Base-by-base conservation (phyloP, 192 early-diverging fungal species). In the Paraglomus occultum region DNA sequence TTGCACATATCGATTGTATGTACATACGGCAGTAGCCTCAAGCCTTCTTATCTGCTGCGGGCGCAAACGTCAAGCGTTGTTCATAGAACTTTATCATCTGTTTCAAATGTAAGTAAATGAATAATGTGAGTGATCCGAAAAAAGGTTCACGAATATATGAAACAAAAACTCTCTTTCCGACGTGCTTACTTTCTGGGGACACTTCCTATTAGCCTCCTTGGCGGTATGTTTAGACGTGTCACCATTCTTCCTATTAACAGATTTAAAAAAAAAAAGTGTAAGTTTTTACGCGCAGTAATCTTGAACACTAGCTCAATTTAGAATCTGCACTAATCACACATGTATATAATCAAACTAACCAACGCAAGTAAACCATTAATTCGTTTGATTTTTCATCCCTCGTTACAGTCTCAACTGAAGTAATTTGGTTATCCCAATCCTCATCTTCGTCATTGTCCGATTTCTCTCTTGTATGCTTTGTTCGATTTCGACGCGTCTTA, bases 1-100 rank as follows among this genome's bases (percentile, higher is more conserved):
- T n/a, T n/a, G n/a, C n/a, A n/a, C n/a, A n/a, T n/a, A n/a, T n/a
- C n/a, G n/a, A n/a, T n/a, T n/a, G n/a, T n/a, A n/a, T n/a, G n/a
- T n/a, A n/a, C n/a, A n/a, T n/a, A n/a, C n/a, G 48, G 15, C 48
- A 15, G 15, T 50, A 15, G 15, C 15, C 9, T 50, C 15, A 17
- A 55, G 53, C 23, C 53, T 7, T 55, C 17, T 55, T 55, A 11
- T 15, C 17, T 9, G 51, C 14, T 39, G 67, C 54, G 17, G 67
- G 54, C 23, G 67, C 67, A 45, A 70, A 70, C 8, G 67, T 70
- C 67, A 70, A 58, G 12, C 67, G 67, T 38, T 70, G 67, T 44
- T 70, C 67, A 49, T 70, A 70, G 49, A 70, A 70, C 42, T 45
- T 70, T 12, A 70, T 59, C 67, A 70, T 70, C 67, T 70, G 50